phyloP scores from a whole-genome alignment of 2,329 filamentous ascomycete species.

The Xylariaceae sp. region DNA sequence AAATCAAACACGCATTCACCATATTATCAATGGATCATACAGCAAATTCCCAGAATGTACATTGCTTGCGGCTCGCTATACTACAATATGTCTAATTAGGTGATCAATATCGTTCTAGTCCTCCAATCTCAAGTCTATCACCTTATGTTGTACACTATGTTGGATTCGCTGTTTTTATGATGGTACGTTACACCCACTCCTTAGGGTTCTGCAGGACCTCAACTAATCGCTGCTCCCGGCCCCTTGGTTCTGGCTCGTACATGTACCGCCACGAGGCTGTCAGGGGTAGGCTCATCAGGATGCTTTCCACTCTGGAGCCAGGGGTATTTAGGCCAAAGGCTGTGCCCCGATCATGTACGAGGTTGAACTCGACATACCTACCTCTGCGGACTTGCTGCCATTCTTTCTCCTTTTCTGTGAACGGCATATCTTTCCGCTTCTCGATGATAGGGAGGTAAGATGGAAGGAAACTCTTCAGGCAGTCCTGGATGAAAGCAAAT shows the following conservation, averaged over 20 bases:
- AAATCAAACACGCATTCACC: too few species aligned
- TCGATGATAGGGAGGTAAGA: constrained; percentile 87
- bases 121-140: too few species aligned
- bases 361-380: constrained; percentile 97
- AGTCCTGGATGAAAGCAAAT: constrained; percentile 85
- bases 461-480: constrained; percentile 81
- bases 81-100: too few species aligned
- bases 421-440: constrained; percentile 87
- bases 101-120: too few species aligned
- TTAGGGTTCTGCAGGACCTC: constrained; percentile 63
- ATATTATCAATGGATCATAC: too few species aligned
- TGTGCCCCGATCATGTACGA: constrained; percentile 93
- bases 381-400: constrained; percentile 95
- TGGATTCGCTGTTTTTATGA: too few species aligned
- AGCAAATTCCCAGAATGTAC: too few species aligned
- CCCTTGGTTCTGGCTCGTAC: constrained; percentile 74
- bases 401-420: constrained; percentile 77
- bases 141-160: too few species aligned
- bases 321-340: constrained; percentile 92
- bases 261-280: constrained; percentile 96
- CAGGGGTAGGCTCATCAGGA: constrained; percentile 91
- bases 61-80: too few species aligned
- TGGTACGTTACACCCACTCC: constrained; percentile 55
- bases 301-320: constrained; percentile 88
- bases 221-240: constrained; percentile 74